phyloP scores from a whole-genome alignment of 140 eudicot species.

The Stevia rebaudiana region DNA sequence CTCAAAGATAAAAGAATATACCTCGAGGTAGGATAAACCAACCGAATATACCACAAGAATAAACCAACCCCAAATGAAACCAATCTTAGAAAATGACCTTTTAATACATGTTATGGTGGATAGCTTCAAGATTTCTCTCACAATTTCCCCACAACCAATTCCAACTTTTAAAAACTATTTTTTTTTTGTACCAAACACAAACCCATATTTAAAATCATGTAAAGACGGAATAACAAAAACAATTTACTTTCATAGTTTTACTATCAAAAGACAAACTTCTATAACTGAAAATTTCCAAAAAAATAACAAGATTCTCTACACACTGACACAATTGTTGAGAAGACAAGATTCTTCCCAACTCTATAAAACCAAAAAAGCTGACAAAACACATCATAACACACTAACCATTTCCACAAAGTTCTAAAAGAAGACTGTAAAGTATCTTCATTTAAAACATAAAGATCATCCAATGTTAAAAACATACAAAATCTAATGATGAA shows the following conservation, averaged over 20 bases:
- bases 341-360: constrained; percentile 31
- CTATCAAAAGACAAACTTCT: not conserved
- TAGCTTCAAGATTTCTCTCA: constrained; percentile 3
- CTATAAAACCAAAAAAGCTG: constrained; percentile 21
- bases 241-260: not conserved
- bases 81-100: not conserved
- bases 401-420: constrained; percentile 17
- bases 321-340: constrained; percentile 20
- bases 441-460: constrained; percentile 7
- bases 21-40: too few species aligned
- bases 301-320: constrained; percentile 7
- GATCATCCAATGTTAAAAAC: constrained; percentile 8
- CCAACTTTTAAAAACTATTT: not conserved
- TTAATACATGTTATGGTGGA: not conserved
- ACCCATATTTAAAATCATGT: not conserved
- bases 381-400: constrained; percentile 19
- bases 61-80: too few species aligned
- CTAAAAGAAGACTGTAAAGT: constrained; percentile 14
- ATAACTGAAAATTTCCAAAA: not conserved
- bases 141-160: too few species aligned
- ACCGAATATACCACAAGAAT: too few species aligned
- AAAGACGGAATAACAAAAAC: not conserved
- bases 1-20: too few species aligned
- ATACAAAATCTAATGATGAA: constrained; percentile 14
- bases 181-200: not conserved